These are phyloP conservation scores for Penicillium nucicola DNA, from an alignment of 495 filamentous ascomycete genomes.

Conservation along the genomic window DNA sequence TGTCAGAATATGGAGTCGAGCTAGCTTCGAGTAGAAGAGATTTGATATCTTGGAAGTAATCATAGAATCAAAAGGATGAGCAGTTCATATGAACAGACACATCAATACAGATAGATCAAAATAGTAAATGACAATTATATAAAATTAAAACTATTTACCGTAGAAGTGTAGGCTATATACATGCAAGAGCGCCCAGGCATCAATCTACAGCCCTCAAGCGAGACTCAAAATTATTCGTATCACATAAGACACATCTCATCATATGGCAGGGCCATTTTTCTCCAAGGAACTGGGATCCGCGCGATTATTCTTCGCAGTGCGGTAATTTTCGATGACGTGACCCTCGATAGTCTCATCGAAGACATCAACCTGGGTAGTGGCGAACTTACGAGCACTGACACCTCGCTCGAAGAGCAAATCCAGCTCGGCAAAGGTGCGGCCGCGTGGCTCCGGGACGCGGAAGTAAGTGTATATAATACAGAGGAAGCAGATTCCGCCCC, in stretches of 20 bases:
- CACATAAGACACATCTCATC: slow-evolving; percentile 19
- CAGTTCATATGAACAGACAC: neutral
- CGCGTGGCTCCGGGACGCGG: slow-evolving; percentile 69
- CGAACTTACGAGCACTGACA: slow-evolving; percentile 67
- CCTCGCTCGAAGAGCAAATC: slow-evolving; percentile 68
- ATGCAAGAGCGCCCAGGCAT: neutral
- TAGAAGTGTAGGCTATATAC: neutral
- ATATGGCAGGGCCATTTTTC: slow-evolving; percentile 23
- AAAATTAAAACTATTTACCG: slow-evolving; percentile 1
- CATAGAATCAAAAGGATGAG: too few relatives aligned
- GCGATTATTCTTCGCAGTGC: slow-evolving; percentile 25
- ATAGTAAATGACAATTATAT: neutral
- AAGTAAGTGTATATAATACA: slow-evolving; percentile 75
- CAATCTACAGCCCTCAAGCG: too few relatives aligned
- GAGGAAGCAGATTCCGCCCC: slow-evolving; percentile 68
- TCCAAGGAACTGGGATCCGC: slow-evolving; percentile 25
- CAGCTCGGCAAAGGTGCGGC: slow-evolving; percentile 70
- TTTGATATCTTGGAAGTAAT: too few relatives aligned
- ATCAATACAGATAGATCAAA: too few relatives aligned
- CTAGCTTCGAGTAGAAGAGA: too few relatives aligned
- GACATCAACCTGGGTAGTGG: slow-evolving; percentile 60
- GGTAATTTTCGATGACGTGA: slow-evolving; percentile 47
- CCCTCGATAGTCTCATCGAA: slow-evolving; percentile 59
- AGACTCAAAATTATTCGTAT: slow-evolving; percentile 3
- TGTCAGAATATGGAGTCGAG: too few relatives aligned